phyloP scores from a whole-genome alignment of 805 yeast species.

The Komagataella mondaviorum region DNA sequence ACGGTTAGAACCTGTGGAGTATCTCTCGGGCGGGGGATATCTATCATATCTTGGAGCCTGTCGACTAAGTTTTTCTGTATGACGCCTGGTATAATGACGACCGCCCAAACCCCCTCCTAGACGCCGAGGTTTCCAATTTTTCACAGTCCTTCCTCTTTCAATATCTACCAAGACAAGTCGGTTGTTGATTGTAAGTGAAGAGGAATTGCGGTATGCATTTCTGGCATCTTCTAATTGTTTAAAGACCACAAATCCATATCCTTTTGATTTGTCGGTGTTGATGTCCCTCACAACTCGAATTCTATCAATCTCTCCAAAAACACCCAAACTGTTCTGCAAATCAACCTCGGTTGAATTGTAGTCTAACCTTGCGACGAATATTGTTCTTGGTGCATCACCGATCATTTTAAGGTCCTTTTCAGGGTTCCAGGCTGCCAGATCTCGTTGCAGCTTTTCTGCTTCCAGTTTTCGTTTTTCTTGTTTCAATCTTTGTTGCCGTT shows the following conservation, averaged over 20 bases:
- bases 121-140: conserved; percentile 60
- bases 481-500: conserved; percentile 14
- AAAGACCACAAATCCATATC: conserved; percentile 77
- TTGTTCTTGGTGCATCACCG: conserved; percentile 68
- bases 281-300: conserved; percentile 44
- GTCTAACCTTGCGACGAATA: conserved; percentile 64
- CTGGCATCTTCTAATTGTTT: conserved; percentile 46
- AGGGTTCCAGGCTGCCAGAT: conserved; percentile 37
- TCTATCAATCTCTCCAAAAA: conserved; percentile 59
- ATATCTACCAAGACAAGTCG: conserved; percentile 54
- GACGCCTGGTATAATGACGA: conserved; percentile 30
- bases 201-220: conserved; percentile 45
- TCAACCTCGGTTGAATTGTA: conserved; percentile 57
- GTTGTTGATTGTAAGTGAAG: conserved; percentile 35
- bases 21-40: background rate
- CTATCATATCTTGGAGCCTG: background rate
- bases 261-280: conserved; percentile 39
- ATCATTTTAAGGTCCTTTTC: conserved; percentile 36
- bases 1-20: background rate
- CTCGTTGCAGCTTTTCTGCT: conserved; percentile 19
- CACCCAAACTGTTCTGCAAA: conserved; percentile 43
- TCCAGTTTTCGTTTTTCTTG: conserved; percentile 10
- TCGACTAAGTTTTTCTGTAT: background rate
- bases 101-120: conserved; percentile 95
- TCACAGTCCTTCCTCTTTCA: conserved; percentile 53